Evolutionary conservation across 345 rosid species (phyloP).

Genomic region (Draba incana): DNA sequence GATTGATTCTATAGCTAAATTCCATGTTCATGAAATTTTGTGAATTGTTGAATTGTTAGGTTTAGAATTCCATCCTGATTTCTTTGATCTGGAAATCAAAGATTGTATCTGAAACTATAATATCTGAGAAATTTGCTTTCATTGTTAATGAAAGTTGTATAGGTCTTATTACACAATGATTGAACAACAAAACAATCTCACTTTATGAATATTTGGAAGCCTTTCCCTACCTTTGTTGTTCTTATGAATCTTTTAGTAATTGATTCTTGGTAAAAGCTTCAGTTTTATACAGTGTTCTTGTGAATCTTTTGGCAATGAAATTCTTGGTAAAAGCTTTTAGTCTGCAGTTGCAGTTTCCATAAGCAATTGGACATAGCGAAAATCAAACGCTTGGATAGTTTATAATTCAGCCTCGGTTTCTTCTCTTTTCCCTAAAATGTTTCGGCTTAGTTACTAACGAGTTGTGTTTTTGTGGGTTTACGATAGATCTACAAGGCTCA

Average conservation of each 20-base stretch:
- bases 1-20: not conserved
- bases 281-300: no score
- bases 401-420: not conserved
- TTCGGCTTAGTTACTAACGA: not conserved
- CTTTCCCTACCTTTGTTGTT: not conserved
- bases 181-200: not conserved
- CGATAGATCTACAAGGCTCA: slow-evolving; percentile 86
- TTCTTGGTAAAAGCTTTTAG: no score
- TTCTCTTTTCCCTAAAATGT: not conserved
- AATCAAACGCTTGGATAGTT: no score
- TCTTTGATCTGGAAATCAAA: slow-evolving; percentile 10
- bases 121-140: not conserved
- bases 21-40: not conserved
- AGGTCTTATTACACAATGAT: not conserved
- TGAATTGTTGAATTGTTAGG: not conserved
- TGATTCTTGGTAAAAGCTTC: not conserved
- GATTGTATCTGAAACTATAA: not conserved
- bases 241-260: not conserved
- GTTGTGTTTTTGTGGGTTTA: not conserved
- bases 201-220: not conserved
- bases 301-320: no score
- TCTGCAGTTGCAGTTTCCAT: not conserved
- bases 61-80: not conserved
- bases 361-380: not conserved
- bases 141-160: not conserved